Evolutionary conservation across 192 early-diverging fungal species (phyloP).

Genomic region (Lunasporangiospora selenospora): DNA sequence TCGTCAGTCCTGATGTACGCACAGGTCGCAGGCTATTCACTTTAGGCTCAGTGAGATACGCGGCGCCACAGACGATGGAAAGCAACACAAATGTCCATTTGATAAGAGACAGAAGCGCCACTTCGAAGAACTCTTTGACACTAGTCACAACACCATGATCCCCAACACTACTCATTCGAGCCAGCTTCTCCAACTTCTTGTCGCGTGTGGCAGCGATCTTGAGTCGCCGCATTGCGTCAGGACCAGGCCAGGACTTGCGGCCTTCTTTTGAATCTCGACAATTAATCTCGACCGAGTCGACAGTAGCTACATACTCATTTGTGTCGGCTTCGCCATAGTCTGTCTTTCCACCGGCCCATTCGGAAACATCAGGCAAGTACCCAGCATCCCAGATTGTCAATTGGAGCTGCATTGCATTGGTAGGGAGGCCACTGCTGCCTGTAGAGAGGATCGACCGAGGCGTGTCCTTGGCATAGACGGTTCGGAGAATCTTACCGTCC

Average conservation of each 20-base stretch:
- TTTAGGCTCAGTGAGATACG: slow-evolving; percentile 39
- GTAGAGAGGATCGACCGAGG: neutral
- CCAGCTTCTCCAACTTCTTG: slow-evolving; percentile 5
- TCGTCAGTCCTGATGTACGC: too few species aligned
- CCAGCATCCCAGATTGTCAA: slow-evolving; percentile 56
- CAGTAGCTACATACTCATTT: slow-evolving; percentile 35
- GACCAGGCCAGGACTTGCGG: slow-evolving; percentile 35
- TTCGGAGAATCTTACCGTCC: slow-evolving; percentile 47
- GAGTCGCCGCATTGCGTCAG: slow-evolving; percentile 19
- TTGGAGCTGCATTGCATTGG: slow-evolving; percentile 32
- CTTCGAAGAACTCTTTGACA: slow-evolving; percentile 9
- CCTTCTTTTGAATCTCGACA: slow-evolving; percentile 39
- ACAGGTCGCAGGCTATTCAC: too few species aligned
- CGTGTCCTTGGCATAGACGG: slow-evolving; percentile 33
- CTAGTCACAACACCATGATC: neutral
- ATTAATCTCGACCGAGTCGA: slow-evolving; percentile 39
- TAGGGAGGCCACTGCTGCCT: slow-evolving; percentile 1
- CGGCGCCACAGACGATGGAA: slow-evolving; percentile 28
- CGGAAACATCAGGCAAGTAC: slow-evolving; percentile 8
- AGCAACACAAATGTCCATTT: slow-evolving; percentile 32
- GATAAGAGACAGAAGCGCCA: slow-evolving; percentile 21
- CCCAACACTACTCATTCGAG: neutral
- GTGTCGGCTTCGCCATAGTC: slow-evolving; percentile 22
- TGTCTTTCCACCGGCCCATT: slow-evolving; percentile 44
- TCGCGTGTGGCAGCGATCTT: slow-evolving; percentile 4